Percentiles rank a stretch among this genome's conserved stretches.
Evolutionary conservation across 2,329 filamentous ascomycete species (phyloP).

Genomic region (Alternaria sp.): DNA sequence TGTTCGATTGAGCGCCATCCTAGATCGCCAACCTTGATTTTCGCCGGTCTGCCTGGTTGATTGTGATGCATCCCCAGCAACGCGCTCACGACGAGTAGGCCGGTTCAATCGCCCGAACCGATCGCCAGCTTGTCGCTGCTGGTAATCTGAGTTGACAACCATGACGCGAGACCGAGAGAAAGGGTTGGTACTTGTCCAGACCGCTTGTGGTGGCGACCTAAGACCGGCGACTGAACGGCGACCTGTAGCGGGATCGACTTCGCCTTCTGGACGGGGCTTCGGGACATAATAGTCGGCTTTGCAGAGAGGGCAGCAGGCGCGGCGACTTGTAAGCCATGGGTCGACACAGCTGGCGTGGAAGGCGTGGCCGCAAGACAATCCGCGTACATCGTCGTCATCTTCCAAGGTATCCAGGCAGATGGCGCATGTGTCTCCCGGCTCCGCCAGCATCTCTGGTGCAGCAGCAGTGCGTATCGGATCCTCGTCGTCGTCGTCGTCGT

Average conservation of each 20-base stretch:
- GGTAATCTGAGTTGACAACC: conserved; percentile 29
- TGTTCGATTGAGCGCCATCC: conserved; percentile 26
- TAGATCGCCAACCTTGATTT: conserved; percentile 38
- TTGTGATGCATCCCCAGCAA: conserved; percentile 20
- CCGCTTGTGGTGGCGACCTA: conserved; percentile 45
- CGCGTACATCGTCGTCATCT: conserved; percentile 93
- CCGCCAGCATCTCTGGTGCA: conserved; percentile 79
- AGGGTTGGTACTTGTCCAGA: conserved; percentile 45
- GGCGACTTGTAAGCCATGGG: conserved; percentile 92
- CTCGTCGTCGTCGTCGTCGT: conserved; percentile 80
- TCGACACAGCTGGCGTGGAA: conserved; percentile 97
- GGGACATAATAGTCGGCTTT: conserved; percentile 98
- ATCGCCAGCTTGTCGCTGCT: conserved; percentile 27
- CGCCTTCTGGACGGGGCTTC: conserved; percentile 77
- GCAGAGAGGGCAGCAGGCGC: conserved; percentile 95
- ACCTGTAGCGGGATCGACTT: conserved; percentile 42
- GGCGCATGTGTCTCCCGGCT: conserved; percentile 90
- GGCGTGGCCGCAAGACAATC: conserved; percentile 93
- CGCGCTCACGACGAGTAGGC: conserved; percentile 38
- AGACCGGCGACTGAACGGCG: conserved; percentile 44
- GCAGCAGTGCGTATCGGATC: conserved; percentile 83
- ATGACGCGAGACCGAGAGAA: conserved; percentile 47
- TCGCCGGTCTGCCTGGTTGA: conserved; percentile 19
- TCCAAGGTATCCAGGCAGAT: conserved; percentile 96
- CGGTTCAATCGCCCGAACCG: conserved; percentile 36